Evolutionary conservation across 192 early-diverging fungal genomes (phyloP).

Genomic region (Coemansia javaensis): DNA sequence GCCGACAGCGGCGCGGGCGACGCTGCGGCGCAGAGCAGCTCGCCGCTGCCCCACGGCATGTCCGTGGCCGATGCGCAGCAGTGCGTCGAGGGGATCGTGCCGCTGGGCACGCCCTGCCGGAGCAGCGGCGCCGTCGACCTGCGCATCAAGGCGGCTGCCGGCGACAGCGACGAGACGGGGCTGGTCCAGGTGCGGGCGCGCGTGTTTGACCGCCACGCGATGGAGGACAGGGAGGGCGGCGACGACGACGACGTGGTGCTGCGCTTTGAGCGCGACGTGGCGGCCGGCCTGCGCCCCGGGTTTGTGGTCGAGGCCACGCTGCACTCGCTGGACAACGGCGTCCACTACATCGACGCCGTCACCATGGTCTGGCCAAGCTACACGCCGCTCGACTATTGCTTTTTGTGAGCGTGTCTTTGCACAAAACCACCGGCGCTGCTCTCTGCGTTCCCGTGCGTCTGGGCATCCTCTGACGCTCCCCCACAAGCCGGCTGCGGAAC

Average conservation of each 20-base stretch:
- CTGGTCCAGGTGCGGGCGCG: conserved; percentile 4
- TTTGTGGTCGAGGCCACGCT: conserved; percentile 42
- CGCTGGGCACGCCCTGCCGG: conserved; percentile 4
- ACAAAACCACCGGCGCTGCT: too few species aligned
- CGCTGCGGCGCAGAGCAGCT: too few species aligned
- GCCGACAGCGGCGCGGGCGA: neutral
- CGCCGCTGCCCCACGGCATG: too few species aligned
- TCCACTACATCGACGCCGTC: conserved; percentile 35
- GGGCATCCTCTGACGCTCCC: too few species aligned
- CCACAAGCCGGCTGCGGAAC: too few species aligned
- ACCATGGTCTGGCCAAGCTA: conserved; percentile 51
- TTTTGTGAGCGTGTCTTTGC: neutral
- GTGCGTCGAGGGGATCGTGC: conserved; percentile 10
- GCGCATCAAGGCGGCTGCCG: conserved; percentile 9
- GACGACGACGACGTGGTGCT: conserved; percentile 16
- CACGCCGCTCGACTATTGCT: conserved; percentile 31
- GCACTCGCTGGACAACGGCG: conserved; percentile 28
- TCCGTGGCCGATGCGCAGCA: conserved; percentile 14
- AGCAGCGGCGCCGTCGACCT: conserved; percentile 26
- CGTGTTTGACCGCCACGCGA: conserved; percentile 17
- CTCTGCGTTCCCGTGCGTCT: too few species aligned
- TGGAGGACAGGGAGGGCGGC: conserved; percentile 9
- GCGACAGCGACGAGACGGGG: neutral
- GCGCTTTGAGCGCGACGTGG: conserved; percentile 17
- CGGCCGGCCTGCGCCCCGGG: conserved; percentile 9